phyloP scores from a whole-genome alignment of 257 asterid genomes.

The Scutellaria baicalensis region DNA sequence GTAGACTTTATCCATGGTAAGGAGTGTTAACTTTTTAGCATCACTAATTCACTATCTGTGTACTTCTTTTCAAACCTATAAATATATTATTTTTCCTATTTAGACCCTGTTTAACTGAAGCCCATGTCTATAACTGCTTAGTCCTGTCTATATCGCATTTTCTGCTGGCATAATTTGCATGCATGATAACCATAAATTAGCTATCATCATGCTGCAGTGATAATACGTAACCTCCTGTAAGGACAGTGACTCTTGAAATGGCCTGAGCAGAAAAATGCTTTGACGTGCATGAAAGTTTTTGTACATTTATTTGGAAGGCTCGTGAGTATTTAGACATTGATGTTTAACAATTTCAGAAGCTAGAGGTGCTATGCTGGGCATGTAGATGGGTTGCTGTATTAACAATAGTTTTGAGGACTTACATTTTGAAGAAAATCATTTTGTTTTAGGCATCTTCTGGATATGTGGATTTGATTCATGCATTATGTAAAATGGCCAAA shows the following conservation, averaged over 20 bases:
- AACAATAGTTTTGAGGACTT: background rate
- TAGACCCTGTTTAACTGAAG: too few relatives aligned
- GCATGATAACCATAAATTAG: background rate
- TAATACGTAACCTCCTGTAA: too few relatives aligned
- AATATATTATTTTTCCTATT: too few relatives aligned
- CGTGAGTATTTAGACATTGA: background rate
- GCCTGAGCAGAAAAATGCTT: background rate
- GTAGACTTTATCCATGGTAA: constrained; percentile 79
- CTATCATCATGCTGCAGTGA: too few relatives aligned
- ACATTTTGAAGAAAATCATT: background rate
- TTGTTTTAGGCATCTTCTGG: background rate
- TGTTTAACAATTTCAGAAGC: background rate
- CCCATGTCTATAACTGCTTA: background rate
- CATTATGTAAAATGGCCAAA: background rate
- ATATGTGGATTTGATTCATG: background rate
- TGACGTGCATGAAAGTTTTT: background rate
- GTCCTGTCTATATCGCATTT: background rate
- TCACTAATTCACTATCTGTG: too few relatives aligned
- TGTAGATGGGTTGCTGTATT: background rate
- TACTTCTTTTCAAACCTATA: too few relatives aligned
- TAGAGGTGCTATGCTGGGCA: background rate
- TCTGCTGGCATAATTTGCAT: background rate
- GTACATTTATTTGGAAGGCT: background rate
- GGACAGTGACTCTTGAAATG: background rate
- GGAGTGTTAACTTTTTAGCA: background rate